phyloP scores from a whole-genome alignment of 2,329 filamentous ascomycete species.

The Ceratocystiopsis brevicomis region DNA sequence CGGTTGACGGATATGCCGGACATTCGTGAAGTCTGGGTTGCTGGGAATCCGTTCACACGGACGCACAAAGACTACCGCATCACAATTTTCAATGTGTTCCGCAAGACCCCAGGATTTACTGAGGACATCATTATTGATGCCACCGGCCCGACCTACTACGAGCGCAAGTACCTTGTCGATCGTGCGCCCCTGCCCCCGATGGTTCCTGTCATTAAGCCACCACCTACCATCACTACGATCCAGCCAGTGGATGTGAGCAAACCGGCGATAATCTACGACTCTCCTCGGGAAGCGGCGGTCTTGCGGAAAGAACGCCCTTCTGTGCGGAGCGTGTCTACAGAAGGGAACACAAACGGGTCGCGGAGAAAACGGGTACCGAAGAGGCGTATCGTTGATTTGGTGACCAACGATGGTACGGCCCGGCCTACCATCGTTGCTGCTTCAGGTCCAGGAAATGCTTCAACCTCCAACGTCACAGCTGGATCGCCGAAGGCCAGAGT shows the following conservation, averaged over 20 bases:
- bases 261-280: conserved; percentile 37
- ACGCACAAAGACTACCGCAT: conserved; percentile 73
- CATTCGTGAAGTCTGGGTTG: conserved; percentile 80
- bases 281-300: conserved; percentile 28
- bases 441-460: background rate
- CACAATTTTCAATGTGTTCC: conserved; percentile 90
- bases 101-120: conserved; percentile 70
- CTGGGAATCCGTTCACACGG: conserved; percentile 78
- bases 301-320: conserved; percentile 40
- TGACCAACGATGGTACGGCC: conserved; percentile 26
- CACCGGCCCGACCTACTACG: conserved; percentile 62
- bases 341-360: conserved; percentile 37
- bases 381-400: conserved; percentile 45
- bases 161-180: conserved; percentile 70
- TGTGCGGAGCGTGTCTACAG: conserved; percentile 34
- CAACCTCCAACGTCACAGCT: no score
- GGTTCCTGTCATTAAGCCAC: conserved; percentile 59
- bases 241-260: conserved; percentile 49
- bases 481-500: no score
- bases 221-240: conserved; percentile 33
- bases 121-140: conserved; percentile 85
- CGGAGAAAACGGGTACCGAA: conserved; percentile 42
- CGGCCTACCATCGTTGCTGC: conserved; percentile 8
- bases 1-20: conserved; percentile 80
- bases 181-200: conserved; percentile 56